Evolutionary conservation across 345 rosid species (phyloP).

Genomic region (Ceriops decandra): DNA sequence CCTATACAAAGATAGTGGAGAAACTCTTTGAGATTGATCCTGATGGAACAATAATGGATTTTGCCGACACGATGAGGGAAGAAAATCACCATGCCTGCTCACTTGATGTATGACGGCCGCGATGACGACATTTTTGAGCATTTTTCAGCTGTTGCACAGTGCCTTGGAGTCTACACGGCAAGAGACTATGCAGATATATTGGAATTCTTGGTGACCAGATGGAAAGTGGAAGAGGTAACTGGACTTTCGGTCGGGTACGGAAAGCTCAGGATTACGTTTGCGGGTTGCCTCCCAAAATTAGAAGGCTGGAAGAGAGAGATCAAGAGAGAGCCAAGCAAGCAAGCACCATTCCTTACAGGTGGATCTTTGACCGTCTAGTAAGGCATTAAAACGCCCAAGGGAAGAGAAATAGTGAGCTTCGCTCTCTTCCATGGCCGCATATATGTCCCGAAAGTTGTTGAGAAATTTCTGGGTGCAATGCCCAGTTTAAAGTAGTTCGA

Average conservation of each 20-base stretch:
- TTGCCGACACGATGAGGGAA: constrained; percentile 94
- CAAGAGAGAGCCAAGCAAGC: constrained; percentile 62
- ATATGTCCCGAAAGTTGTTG: neutral
- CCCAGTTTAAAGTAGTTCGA: neutral
- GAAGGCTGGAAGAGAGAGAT: constrained; percentile 85
- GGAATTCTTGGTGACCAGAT: constrained; percentile 77
- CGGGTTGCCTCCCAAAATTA: constrained; percentile 58
- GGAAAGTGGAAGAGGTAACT: constrained; percentile 56
- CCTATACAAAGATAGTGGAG: constrained; percentile 80
- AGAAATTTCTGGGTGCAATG: constrained; percentile 6
- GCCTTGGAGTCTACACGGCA: constrained; percentile 84
- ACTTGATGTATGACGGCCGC: constrained; percentile 79
- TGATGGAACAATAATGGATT: constrained; percentile 59
- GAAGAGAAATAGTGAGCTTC: constrained; percentile 1
- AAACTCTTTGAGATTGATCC: constrained; percentile 91
- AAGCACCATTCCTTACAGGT: constrained; percentile 60
- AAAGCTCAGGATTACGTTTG: constrained; percentile 91
- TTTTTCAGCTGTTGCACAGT: constrained; percentile 79
- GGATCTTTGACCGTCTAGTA: constrained; percentile 72
- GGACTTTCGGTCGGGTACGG: constrained; percentile 82
- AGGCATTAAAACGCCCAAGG: constrained; percentile 38
- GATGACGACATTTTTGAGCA: constrained; percentile 69
- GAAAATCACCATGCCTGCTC: constrained; percentile 96
- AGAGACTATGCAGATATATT: constrained; percentile 83
- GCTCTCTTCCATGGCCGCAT: neutral